Percentiles rank a stretch among this genome's conserved stretches.
Evolutionary conservation across 805 yeast genomes (phyloP).

Genomic region (Ascoidea asiatica): DNA sequence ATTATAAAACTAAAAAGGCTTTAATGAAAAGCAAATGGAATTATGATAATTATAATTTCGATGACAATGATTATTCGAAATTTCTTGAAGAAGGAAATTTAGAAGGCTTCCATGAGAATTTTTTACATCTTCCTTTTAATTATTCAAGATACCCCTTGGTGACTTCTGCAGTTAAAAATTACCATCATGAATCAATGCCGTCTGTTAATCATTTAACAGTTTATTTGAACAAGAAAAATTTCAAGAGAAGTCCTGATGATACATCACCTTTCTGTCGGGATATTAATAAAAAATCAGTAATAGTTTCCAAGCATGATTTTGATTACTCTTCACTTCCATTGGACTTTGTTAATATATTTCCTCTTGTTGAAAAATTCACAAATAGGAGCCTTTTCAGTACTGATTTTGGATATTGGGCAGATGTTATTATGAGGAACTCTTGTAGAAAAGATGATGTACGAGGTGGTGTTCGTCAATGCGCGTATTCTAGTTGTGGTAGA

Average conservation of each 20-base stretch:
- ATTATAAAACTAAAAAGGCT: slow-evolving; percentile 13
- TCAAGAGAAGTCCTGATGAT: slow-evolving; percentile 20
- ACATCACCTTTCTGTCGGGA: no score
- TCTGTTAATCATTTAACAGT: slow-evolving; percentile 3
- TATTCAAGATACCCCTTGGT: slow-evolving; percentile 7
- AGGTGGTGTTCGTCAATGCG: slow-evolving; percentile 92
- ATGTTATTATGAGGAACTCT: slow-evolving; percentile 93
- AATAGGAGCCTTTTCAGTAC: slow-evolving; percentile 46
- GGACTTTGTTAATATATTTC: slow-evolving; percentile 58
- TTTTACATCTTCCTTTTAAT: slow-evolving; percentile 9
- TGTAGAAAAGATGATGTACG: slow-evolving; percentile 79
- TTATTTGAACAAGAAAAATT: slow-evolving; percentile 1
- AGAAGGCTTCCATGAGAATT: slow-evolving; percentile 1
- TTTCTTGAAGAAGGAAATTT: background rate
- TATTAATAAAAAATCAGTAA: slow-evolving; percentile 23
- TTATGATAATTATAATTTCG: slow-evolving; percentile 24
- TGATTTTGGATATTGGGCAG: slow-evolving; percentile 92
- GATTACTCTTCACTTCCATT: slow-evolving; percentile 31
- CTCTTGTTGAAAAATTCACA: slow-evolving; percentile 85
- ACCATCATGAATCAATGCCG: slow-evolving; percentile 7
- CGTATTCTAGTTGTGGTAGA: slow-evolving; percentile 80
- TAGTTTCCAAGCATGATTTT: slow-evolving; percentile 22
- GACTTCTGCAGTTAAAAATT: slow-evolving; percentile 5
- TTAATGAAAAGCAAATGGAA: slow-evolving; percentile 27
- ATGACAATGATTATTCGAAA: slow-evolving; percentile 6